Conservation (phyloP, 129 eudicot genomes). For the Saussurea involucrata region DNA sequence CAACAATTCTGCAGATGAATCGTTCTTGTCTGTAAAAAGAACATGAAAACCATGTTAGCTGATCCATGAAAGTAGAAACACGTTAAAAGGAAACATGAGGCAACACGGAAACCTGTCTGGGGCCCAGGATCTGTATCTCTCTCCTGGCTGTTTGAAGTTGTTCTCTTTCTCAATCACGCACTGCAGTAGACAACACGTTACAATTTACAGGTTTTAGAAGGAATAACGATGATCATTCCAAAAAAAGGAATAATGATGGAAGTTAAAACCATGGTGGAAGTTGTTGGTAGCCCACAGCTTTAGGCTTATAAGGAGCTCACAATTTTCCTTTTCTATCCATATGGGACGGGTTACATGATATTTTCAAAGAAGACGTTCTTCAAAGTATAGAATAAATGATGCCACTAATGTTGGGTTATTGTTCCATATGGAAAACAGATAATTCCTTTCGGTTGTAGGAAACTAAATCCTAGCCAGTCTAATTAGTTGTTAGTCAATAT, state of each 20-base stretch:
- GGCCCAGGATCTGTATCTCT: constrained; percentile 75
- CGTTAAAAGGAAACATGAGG: background rate
- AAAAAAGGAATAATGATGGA: background rate
- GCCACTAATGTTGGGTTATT: background rate
- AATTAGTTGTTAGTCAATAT: background rate
- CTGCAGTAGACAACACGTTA: constrained; percentile 32
- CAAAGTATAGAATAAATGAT: background rate
- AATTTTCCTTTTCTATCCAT: too few species aligned
- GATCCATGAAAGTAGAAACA: background rate
- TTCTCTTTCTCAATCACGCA: constrained; percentile 78
- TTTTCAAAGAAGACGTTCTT: background rate
- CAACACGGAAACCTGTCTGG: constrained; percentile 60
- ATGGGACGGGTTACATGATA: too few species aligned
- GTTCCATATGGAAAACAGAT: background rate
- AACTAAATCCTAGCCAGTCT: background rate
- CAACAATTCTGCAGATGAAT: constrained; percentile 59
- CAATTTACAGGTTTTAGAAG: constrained; percentile 2
- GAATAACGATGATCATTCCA: background rate
- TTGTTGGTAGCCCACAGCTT: too few species aligned
- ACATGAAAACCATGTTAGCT: constrained; percentile 5
- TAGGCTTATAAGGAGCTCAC: too few species aligned
- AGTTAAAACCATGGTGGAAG: too few species aligned
- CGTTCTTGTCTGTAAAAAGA: constrained; percentile 73
- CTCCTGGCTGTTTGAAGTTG: constrained; percentile 94
- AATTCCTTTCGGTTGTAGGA: background rate